Evolutionary conservation across 1,284 basidiomycete species (phyloP).

Genomic region (Ustilago xerochloae): DNA sequence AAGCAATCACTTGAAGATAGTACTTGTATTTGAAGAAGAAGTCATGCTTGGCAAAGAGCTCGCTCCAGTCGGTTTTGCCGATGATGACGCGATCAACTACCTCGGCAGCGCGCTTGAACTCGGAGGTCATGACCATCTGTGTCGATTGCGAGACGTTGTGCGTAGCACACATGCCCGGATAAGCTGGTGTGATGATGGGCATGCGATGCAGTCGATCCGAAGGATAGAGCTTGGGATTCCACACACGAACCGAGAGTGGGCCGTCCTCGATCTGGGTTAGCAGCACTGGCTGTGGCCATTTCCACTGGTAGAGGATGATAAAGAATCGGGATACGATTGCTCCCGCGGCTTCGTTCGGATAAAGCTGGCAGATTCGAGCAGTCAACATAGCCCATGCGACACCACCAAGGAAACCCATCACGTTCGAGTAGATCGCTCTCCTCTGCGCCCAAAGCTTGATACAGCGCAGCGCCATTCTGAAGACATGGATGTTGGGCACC

Average conservation of each 20-base stretch:
- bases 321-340: constrained; percentile 97
- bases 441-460: constrained; percentile 98
- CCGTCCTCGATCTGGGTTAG: constrained; percentile 92
- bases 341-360: constrained; percentile 92
- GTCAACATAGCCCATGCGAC: constrained; percentile 99
- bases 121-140: constrained; percentile 94
- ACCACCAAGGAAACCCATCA: constrained; percentile 96
- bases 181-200: constrained; percentile 99
- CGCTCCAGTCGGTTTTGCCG: constrained; percentile 81
- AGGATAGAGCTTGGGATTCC: constrained; percentile 98
- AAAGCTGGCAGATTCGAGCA: constrained; percentile 97
- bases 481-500: constrained; percentile 93
- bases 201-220: constrained; percentile 92
- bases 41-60: constrained; percentile 88
- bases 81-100: constrained; percentile 92
- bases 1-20: constrained; percentile 97
- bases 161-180: constrained; percentile 99
- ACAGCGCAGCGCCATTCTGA: constrained; percentile 91
- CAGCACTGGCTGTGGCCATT: constrained; percentile 97
- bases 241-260: constrained; percentile 89
- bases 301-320: constrained; percentile 96
- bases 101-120: constrained; percentile 92
- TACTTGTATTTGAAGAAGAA: constrained; percentile 98
- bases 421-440: constrained; percentile 96
- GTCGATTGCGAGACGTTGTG: constrained; percentile 97